These are phyloP conservation scores for Saprolegnia diclina DNA, from an alignment of 352 stramenopile species.

Conservation along the genomic window DNA sequence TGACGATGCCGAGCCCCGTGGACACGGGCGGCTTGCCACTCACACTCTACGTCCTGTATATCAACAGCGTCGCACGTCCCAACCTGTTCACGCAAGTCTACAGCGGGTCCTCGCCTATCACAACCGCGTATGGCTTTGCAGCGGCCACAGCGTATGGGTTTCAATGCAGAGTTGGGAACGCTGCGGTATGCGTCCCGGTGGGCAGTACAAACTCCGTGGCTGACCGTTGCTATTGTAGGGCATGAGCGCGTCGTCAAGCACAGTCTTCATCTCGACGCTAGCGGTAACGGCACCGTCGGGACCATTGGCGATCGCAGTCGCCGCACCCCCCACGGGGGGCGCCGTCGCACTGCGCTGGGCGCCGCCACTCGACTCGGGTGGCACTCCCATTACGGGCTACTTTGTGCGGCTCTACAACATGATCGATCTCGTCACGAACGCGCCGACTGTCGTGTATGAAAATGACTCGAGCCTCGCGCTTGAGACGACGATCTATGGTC, in stretches of 20 bases:
- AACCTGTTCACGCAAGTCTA: not conserved
- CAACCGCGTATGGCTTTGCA: not conserved
- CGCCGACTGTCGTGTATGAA: not conserved
- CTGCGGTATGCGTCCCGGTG: not conserved
- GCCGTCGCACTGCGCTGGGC: not conserved
- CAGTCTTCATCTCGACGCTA: not conserved
- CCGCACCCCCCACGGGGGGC: not conserved
- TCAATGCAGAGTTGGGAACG: not conserved
- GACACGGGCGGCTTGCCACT: slow-evolving; percentile 1
- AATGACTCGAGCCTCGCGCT: not conserved
- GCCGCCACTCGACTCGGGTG: not conserved
- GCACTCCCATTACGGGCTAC: not conserved
- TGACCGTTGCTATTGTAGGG: not conserved
- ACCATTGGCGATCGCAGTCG: not conserved
- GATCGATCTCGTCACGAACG: slow-evolving; percentile 3
- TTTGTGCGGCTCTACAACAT: not conserved
- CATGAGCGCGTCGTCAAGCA: not conserved
- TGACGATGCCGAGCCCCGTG: not conserved
- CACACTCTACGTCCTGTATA: not conserved
- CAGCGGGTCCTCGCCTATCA: not conserved
- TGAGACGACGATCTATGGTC: not conserved
- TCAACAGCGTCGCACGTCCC: not conserved
- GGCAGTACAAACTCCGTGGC: not conserved
- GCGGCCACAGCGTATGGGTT: not conserved
- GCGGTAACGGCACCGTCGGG: not conserved